Percentiles rank a stretch among this genome's conserved stretches.
phyloP scores from a whole-genome alignment of 495 filamentous ascomycete genomes.

The Penicillium cosmopolitanum region DNA sequence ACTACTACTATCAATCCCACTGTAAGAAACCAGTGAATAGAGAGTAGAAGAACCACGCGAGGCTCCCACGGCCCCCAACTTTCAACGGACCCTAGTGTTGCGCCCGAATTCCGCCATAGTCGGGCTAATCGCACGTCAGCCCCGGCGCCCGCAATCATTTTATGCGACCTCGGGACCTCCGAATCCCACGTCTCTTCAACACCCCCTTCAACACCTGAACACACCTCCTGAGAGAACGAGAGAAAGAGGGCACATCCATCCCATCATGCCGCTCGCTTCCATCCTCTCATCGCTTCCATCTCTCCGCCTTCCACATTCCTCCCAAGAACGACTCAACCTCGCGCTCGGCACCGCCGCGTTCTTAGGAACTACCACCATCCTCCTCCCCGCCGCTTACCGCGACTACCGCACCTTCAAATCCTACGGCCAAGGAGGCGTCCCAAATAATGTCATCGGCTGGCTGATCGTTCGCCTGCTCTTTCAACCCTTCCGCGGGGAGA shows the following conservation, averaged over 20 bases:
- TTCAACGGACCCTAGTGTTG: background rate
- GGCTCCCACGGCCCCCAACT: conserved; percentile 2
- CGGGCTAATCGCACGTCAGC: conserved; percentile 8
- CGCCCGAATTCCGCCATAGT: background rate
- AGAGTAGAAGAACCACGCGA: background rate
- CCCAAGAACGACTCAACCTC: conserved; percentile 20
- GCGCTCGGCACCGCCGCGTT: conserved; percentile 28
- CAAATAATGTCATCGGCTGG: conserved; percentile 43
- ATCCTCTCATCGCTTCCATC: conserved; percentile 13
- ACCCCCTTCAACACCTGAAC: background rate
- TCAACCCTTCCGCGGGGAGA: conserved; percentile 35
- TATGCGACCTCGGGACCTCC: background rate
- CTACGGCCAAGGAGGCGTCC: conserved; percentile 39
- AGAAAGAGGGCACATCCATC: background rate
- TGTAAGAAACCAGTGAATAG: background rate
- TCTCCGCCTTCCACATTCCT: conserved; percentile 16
- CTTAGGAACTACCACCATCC: conserved; percentile 23
- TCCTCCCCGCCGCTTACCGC: conserved; percentile 34
- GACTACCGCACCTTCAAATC: conserved; percentile 37
- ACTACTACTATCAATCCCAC: too few relatives aligned
- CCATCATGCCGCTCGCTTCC: conserved; percentile 20
- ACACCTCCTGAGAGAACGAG: background rate
- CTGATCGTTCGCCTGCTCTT: conserved; percentile 29
- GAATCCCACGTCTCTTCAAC: background rate
- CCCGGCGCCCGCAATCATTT: background rate